These are phyloP conservation scores for Metschnikowia anglica DNA, from an alignment of 805 yeast genomes.

Conservation along the genomic window DNA sequence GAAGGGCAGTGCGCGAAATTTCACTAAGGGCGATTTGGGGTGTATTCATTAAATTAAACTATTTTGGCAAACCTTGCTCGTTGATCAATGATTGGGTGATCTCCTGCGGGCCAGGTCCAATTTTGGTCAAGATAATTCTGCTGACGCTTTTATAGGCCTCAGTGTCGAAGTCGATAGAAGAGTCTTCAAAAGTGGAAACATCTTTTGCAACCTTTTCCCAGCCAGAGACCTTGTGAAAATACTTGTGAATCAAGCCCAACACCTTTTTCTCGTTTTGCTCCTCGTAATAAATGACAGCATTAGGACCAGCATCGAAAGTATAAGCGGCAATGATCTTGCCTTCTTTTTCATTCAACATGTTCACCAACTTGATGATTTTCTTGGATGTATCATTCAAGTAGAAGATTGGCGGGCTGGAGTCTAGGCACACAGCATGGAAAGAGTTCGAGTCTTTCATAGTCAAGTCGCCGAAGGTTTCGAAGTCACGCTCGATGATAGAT, in stretches of 20 bases:
- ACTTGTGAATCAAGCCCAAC: slow-evolving; percentile 63
- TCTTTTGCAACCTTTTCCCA: slow-evolving; percentile 50
- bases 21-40: background rate
- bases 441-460: slow-evolving; percentile 97
- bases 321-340: slow-evolving; percentile 85
- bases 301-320: slow-evolving; percentile 99
- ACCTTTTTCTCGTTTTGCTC: slow-evolving; percentile 70
- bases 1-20: slow-evolving; percentile 7
- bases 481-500: slow-evolving; percentile 72
- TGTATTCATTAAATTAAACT: slow-evolving; percentile 1
- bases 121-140: slow-evolving; percentile 77
- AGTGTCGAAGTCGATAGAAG: slow-evolving; percentile 43
- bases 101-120: slow-evolving; percentile 83
- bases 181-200: slow-evolving; percentile 19
- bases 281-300: slow-evolving; percentile 91
- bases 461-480: slow-evolving; percentile 76
- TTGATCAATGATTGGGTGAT: slow-evolving; percentile 57
- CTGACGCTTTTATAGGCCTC: slow-evolving; percentile 71
- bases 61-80: slow-evolving; percentile 59
- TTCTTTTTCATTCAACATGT: slow-evolving; percentile 66
- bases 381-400: slow-evolving; percentile 24
- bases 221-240: slow-evolving; percentile 61
- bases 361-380: slow-evolving; percentile 33
- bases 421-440: slow-evolving; percentile 97
- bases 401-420: slow-evolving; percentile 92